Evolutionary conservation across 139 green algal species (phyloP), one percentile per base, ranked within the genome.

Genomic region (Zygnema cylindricum): DNA sequence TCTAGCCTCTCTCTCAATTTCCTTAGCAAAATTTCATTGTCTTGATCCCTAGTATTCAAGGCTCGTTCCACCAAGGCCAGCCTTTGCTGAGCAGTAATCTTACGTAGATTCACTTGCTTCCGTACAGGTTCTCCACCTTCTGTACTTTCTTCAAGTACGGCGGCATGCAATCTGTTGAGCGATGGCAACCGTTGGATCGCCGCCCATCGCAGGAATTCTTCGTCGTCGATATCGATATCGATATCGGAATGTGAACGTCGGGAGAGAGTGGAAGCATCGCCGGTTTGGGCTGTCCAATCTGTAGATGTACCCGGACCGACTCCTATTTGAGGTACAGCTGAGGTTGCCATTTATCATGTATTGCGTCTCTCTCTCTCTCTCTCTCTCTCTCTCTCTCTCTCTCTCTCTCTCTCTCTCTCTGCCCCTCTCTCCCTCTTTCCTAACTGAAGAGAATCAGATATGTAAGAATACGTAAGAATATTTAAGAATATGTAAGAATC

Each of bases 11-110:
- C 69, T 57, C 35, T 33, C 38, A 88, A 36, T 23, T 38, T 33
- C n/a, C 23, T 43, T 1, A 88, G 54, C 23, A 88, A 38, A 21
- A 63, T 23, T 76, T 88, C 83, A 32, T 88, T 88, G 54, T 88
- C 83, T 69, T 84, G 69, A 33, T 88, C 83, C 63, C 33, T 23
- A 22, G 83, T 88, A 33, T 69, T 76, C 25, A 88, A 69, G 42
- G 69, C 83, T 32, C 69, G 43, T 11, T 88, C 83, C 83, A 88
- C 83, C 21, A 88, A 40, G 49, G 2, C 11, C 40, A 81, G 36
- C 23, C 81, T 43, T 33, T 87, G 81, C 32, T 30, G 36, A 55
- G n/a, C 39, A 30, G 22, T 69, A 30, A 87, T 69, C 43, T 54
- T 78, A 32, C 81, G 25, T n/a, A 87, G 2, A 55, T 87, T 54